phyloP scores from a whole-genome alignment of 2,329 filamentous ascomycete genomes.

The Ophiostoma piceae region DNA sequence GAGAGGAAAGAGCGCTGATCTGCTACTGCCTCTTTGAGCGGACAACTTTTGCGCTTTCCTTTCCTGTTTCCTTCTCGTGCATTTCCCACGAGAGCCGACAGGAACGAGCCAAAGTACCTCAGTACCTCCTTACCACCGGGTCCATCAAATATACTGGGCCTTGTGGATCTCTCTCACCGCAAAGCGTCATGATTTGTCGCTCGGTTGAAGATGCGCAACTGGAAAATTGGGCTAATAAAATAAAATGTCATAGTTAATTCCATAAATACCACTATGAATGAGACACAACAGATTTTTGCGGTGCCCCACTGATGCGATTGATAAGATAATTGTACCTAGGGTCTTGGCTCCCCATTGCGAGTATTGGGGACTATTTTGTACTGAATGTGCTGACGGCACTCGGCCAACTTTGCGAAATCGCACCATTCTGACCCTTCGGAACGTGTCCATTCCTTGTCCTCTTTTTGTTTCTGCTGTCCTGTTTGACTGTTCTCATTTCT shows the following conservation, averaged over 20 bases:
- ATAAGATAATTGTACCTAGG: constrained; percentile 31
- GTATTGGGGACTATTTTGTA: not conserved
- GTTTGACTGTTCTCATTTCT: not conserved
- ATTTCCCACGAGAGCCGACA: not conserved
- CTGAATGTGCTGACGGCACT: not conserved
- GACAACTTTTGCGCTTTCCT: not conserved
- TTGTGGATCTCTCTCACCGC: not conserved
- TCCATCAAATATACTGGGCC: constrained; percentile 18
- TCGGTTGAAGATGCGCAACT: constrained; percentile 10
- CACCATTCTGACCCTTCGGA: constrained; percentile 22
- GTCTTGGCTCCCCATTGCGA: constrained; percentile 14
- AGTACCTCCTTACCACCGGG: constrained; percentile 13
- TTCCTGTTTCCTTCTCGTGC: constrained; percentile 1
- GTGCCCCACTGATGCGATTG: constrained; percentile 29
- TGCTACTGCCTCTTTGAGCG: not conserved
- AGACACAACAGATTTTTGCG: not conserved
- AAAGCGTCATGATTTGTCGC: constrained; percentile 21
- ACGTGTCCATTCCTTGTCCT: constrained; percentile 7
- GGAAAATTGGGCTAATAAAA: not conserved
- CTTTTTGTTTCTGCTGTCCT: not conserved
- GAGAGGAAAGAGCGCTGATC: not conserved
- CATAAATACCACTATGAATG: not conserved
- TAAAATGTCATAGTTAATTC: constrained; percentile 17
- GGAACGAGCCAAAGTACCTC: not conserved
- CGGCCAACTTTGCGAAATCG: constrained; percentile 21